Evolutionary conservation across 2,329 filamentous ascomycete genomes (phyloP).

Genomic region (Zasmidium citrigriseum): DNA sequence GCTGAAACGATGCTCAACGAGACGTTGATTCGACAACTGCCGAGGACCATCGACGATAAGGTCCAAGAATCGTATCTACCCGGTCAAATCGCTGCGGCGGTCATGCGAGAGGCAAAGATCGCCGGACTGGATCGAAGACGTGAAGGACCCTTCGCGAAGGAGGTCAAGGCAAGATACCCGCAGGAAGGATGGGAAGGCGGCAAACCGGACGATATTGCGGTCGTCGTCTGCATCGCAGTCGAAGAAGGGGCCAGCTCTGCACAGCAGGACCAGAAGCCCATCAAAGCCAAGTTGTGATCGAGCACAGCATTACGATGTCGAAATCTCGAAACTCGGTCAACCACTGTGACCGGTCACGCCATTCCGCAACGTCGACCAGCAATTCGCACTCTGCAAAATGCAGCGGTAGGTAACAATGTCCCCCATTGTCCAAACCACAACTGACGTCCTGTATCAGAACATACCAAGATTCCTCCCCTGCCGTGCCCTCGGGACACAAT

Average conservation of each 20-base stretch:
- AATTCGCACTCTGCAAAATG: neutral
- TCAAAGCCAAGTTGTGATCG: constrained; percentile 35
- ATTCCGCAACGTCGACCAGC: neutral
- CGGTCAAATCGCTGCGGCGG: constrained; percentile 73
- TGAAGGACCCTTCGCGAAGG: constrained; percentile 92
- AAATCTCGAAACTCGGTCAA: neutral
- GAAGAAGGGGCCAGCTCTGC: constrained; percentile 51
- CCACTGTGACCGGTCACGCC: neutral
- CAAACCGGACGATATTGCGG: constrained; percentile 94
- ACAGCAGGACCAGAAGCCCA: constrained; percentile 21
- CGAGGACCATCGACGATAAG: constrained; percentile 22
- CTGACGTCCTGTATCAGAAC: neutral
- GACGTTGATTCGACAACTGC: constrained; percentile 24
- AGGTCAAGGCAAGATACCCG: constrained; percentile 85
- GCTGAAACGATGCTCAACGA: constrained; percentile 34
- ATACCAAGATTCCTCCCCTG: neutral
- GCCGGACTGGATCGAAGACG: constrained; percentile 79
- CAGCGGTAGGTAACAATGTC: neutral
- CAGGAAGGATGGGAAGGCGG: constrained; percentile 85
- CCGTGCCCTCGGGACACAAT: neutral
- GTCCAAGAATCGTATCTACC: constrained; percentile 63
- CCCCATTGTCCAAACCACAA: neutral
- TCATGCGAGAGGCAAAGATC: constrained; percentile 79
- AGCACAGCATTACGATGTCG: neutral
- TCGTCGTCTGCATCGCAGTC: constrained; percentile 75